phyloP scores from a whole-genome alignment of 2,329 filamentous ascomycete species.

The Fusarium subtropicale region DNA sequence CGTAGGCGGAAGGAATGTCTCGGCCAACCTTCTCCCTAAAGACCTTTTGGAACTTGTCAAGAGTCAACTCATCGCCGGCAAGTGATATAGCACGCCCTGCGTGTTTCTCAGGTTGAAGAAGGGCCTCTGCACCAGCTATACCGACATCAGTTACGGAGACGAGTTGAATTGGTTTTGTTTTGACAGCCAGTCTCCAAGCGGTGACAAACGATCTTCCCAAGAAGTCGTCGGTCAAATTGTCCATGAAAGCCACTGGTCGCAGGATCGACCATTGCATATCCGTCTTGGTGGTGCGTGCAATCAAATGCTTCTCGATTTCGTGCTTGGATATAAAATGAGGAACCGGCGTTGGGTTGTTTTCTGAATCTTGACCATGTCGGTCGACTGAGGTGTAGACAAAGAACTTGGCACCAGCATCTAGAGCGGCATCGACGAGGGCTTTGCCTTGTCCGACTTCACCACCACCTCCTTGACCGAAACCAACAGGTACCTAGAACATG shows the following conservation, averaged over 20 bases:
- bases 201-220: slow-evolving; percentile 50
- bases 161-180: slow-evolving; percentile 43
- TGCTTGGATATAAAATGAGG: slow-evolving; percentile 72
- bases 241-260: slow-evolving; percentile 56
- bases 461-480: neutral
- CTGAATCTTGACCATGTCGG: slow-evolving; percentile 65
- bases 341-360: slow-evolving; percentile 63
- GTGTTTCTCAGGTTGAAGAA: slow-evolving; percentile 15
- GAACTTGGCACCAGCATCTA: slow-evolving; percentile 65
- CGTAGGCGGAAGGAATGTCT: slow-evolving; percentile 14
- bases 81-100: slow-evolving; percentile 14
- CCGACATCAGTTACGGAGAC: slow-evolving; percentile 15
- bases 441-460: slow-evolving; percentile 61
- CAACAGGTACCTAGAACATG: neutral
- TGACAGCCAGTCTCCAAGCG: slow-evolving; percentile 48
- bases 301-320: slow-evolving; percentile 70
- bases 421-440: slow-evolving; percentile 64
- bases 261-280: slow-evolving; percentile 54
- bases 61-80: slow-evolving; percentile 17
- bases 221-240: slow-evolving; percentile 52
- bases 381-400: slow-evolving; percentile 73
- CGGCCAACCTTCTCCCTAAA: slow-evolving; percentile 21
- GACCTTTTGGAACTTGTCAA: neutral
- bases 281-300: slow-evolving; percentile 52
- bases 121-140: slow-evolving; percentile 8